These are phyloP conservation scores for Zymoseptoria ardabiliae DNA, from an alignment of 2,329 filamentous ascomycete species.

Conservation along the genomic window DNA sequence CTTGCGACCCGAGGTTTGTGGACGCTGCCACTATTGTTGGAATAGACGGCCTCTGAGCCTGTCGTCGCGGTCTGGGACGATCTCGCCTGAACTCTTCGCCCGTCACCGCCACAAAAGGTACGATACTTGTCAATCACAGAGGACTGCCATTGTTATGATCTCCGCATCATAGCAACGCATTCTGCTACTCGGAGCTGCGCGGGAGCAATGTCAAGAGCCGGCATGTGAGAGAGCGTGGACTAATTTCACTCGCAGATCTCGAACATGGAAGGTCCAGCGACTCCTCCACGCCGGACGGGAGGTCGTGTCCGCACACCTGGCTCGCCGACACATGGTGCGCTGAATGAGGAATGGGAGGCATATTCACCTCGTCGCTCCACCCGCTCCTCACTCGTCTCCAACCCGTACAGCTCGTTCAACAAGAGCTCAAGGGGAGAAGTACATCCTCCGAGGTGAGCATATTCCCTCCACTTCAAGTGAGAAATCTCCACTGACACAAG, in stretches of 20 bases:
- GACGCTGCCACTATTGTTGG: background rate
- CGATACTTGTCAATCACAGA: background rate
- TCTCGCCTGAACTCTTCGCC: conserved; percentile 33
- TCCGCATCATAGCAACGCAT: background rate
- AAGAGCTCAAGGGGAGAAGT: background rate
- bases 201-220: background rate
- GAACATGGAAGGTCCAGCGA: conserved; percentile 8
- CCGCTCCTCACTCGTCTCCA: conserved; percentile 27
- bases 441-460: background rate
- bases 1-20: background rate
- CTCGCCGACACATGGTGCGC: conserved; percentile 58
- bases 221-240: background rate
- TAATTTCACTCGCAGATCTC: background rate
- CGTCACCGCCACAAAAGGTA: background rate
- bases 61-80: background rate
- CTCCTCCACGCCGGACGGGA: conserved; percentile 10
- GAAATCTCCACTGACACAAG: background rate
- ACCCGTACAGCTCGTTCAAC: conserved; percentile 40
- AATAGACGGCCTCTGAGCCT: background rate
- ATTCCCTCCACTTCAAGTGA: background rate
- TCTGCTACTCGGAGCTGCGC: background rate
- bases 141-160: background rate
- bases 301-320: conserved; percentile 47
- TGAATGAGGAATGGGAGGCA: conserved; percentile 62
- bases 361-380: conserved; percentile 44